These are phyloP conservation scores for Puccinia brachypodii DNA, from an alignment of 1,284 basidiomycete species.

Conservation along the genomic window DNA sequence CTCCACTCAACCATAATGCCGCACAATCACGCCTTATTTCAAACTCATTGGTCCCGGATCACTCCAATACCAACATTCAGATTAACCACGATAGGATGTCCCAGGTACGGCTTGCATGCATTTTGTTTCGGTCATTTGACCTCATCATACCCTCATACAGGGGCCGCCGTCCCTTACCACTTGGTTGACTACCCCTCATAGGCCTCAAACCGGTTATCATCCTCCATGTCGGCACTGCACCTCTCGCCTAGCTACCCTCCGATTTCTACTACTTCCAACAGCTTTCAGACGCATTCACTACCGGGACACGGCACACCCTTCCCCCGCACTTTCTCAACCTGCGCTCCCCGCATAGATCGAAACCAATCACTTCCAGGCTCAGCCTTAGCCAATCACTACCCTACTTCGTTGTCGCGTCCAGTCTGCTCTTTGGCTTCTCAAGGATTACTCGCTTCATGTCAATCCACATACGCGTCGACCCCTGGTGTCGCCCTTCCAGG, in stretches of 20 bases:
- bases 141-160: not conserved
- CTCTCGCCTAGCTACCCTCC: not conserved
- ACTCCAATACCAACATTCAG: not conserved
- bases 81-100: not conserved
- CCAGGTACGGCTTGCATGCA: not conserved
- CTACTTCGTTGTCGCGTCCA: not conserved
- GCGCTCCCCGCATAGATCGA: not conserved
- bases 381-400: conserved; percentile 1
- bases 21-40: not conserved
- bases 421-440: conserved; percentile 6
- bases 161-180: not conserved
- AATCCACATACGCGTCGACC: not conserved
- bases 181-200: not conserved
- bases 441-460: not conserved
- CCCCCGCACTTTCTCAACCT: not conserved
- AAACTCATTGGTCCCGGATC: not conserved
- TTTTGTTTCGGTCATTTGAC: not conserved
- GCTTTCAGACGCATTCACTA: not conserved
- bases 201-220: not conserved
- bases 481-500: not conserved
- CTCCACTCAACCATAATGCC: not conserved
- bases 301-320: not conserved
- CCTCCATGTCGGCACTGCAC: conserved; percentile 21
- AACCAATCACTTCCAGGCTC: conserved; percentile 13
- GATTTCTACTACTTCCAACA: not conserved